phyloP scores from a whole-genome alignment of 768 basidiomycete species.

The Porphyrellus cyaneotinctus region DNA sequence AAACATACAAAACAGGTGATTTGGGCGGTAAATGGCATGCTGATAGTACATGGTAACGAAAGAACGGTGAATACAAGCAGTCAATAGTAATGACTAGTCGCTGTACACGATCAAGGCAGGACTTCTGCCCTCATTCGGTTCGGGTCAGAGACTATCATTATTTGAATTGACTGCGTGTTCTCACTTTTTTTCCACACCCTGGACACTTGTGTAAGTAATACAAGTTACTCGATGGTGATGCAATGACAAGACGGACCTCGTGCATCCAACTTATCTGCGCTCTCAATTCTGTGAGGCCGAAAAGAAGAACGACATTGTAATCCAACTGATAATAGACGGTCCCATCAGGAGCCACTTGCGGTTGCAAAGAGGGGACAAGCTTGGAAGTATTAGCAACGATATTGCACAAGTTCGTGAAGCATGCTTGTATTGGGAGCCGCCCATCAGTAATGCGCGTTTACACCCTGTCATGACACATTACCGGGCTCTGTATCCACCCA shows the following conservation, averaged over 20 bases:
- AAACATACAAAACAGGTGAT: background rate
- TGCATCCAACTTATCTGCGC: slow-evolving; percentile 44
- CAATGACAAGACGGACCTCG: slow-evolving; percentile 2
- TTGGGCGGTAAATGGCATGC: background rate
- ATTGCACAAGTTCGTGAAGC: slow-evolving; percentile 10
- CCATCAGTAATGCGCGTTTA: background rate
- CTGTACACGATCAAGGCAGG: slow-evolving; percentile 20
- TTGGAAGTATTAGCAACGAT: slow-evolving; percentile 12
- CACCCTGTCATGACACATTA: background rate
- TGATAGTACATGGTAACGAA: too few species aligned
- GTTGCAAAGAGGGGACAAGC: background rate
- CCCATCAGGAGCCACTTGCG: background rate
- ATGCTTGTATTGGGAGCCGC: background rate
- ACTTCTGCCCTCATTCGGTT: slow-evolving; percentile 4
- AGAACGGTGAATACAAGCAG: background rate
- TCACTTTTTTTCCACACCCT: slow-evolving; percentile 21
- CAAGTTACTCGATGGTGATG: too few species aligned
- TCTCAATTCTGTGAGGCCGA: slow-evolving; percentile 43
- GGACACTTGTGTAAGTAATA: background rate
- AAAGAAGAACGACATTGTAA: slow-evolving; percentile 36
- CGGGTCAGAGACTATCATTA: background rate
- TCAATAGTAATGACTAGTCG: background rate
- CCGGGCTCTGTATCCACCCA: slow-evolving; percentile 18
- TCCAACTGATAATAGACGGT: slow-evolving; percentile 15
- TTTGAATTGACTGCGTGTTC: background rate